Evolutionary conservation across 371 early-diverging fungal genomes (phyloP).

Genomic region (Gilbertella persicaria): DNA sequence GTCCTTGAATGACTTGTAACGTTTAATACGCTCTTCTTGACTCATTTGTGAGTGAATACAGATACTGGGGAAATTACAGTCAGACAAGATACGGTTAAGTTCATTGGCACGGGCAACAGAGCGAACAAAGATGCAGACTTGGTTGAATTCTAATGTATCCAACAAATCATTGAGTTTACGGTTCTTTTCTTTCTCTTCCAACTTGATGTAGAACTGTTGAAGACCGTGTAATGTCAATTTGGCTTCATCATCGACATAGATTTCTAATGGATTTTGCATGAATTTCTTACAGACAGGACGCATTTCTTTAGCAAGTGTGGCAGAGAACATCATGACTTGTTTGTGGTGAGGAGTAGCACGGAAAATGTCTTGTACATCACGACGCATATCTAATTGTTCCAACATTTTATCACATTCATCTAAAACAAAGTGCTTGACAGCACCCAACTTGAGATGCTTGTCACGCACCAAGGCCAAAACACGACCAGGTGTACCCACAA

Average conservation of each 20-base stretch:
- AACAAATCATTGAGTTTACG: constrained; percentile 90
- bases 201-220: constrained; percentile 98
- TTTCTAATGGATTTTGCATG: constrained; percentile 93
- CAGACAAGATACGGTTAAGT: constrained; percentile 83
- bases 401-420: constrained; percentile 99
- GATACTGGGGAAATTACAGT: constrained; percentile 91
- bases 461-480: constrained; percentile 94
- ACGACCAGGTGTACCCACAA: constrained; percentile 98
- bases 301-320: constrained; percentile 98
- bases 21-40: constrained; percentile 91
- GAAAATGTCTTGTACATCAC: constrained; percentile 34
- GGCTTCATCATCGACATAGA: constrained; percentile 97
- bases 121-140: constrained; percentile 96
- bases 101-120: constrained; percentile 82
- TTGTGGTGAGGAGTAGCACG: constrained; percentile 79
- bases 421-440: constrained; percentile 91
- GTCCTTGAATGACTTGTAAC: constrained; percentile 95
- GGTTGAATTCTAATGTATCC: constrained; percentile 92
- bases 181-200: constrained; percentile 97
- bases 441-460: constrained; percentile 84
- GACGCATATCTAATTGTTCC: constrained; percentile 68
- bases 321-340: constrained; percentile 97
- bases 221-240: constrained; percentile 92
- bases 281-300: constrained; percentile 95
- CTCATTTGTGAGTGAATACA: constrained; percentile 94